phyloP scores from a whole-genome alignment of 306 rosid genomes.

The Rosa chinensis region DNA sequence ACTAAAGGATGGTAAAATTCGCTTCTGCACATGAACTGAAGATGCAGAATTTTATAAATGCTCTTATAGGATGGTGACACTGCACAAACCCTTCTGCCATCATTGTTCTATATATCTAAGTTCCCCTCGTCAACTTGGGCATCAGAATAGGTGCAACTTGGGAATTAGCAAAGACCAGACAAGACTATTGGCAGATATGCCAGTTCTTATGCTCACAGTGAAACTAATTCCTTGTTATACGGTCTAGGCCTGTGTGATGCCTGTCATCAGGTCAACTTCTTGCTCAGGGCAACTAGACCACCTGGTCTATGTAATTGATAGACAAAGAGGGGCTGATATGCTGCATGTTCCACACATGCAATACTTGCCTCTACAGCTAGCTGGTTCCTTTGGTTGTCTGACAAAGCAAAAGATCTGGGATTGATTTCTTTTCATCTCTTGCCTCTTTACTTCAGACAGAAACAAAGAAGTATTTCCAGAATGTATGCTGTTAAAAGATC shows the following conservation, averaged over 20 bases:
- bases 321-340: not conserved
- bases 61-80: not conserved
- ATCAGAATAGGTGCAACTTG: not conserved
- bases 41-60: not conserved
- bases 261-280: not conserved
- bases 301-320: not conserved
- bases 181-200: not conserved
- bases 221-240: not conserved
- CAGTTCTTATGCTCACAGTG: not conserved
- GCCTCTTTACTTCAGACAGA: not conserved
- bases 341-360: not conserved
- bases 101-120: not conserved
- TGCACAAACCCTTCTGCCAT: not conserved
- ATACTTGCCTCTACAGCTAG: not conserved
- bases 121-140: not conserved
- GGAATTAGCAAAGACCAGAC: not conserved
- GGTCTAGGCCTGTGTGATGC: not conserved
- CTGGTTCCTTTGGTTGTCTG: not conserved
- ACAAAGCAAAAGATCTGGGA: not conserved
- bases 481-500: not conserved
- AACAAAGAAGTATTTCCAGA: not conserved
- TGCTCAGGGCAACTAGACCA: not conserved
- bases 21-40: not conserved
- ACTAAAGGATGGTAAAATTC: not conserved
- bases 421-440: constrained; percentile 4